A percentile compares a stretch with the other conserved stretches of the same genome.
Conservation (phyloP, 1,139 yeast genomes). For the Komagataea norvegica region DNA sequence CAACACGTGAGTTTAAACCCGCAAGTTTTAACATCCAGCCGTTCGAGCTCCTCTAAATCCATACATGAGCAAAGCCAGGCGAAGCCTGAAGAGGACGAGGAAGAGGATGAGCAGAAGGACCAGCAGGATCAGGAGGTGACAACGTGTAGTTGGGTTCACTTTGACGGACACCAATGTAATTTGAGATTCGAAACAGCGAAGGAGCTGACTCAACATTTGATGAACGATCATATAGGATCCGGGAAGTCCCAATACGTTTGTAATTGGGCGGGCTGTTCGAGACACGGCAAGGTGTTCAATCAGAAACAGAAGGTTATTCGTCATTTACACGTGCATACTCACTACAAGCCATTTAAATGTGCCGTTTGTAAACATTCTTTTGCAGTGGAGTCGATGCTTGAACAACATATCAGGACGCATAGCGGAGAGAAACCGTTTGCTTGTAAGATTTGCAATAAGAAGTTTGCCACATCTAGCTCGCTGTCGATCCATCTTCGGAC, state of each 20-base stretch:
- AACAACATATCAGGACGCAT: constrained; percentile 74
- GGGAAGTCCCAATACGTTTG: constrained; percentile 71
- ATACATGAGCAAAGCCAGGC: too few species aligned
- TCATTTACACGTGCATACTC: constrained; percentile 85
- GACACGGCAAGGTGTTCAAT: constrained; percentile 56
- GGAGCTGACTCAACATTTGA: constrained; percentile 66
- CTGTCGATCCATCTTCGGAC: constrained; percentile 65
- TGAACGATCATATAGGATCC: constrained; percentile 62
- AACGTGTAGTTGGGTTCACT: constrained; percentile 19
- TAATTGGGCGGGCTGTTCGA: constrained; percentile 72
- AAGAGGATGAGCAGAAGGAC: background rate
- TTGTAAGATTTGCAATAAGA: constrained; percentile 63
- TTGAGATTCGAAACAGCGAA: constrained; percentile 45
- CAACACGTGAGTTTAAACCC: constrained; percentile 33
- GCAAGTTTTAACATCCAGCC: too few species aligned
- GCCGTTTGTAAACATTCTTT: constrained; percentile 61
- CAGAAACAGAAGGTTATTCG: constrained; percentile 85
- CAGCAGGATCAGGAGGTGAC: constrained; percentile 16
- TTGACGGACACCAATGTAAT: constrained; percentile 38
- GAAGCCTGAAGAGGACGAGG: background rate
- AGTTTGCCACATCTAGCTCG: constrained; percentile 56
- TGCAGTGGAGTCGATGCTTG: constrained; percentile 49
- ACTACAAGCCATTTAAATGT: constrained; percentile 73
- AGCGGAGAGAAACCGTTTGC: constrained; percentile 83
- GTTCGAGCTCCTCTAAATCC: too few species aligned